phyloP scores from a whole-genome alignment of 345 rosid species.

The Citrus medica region DNA sequence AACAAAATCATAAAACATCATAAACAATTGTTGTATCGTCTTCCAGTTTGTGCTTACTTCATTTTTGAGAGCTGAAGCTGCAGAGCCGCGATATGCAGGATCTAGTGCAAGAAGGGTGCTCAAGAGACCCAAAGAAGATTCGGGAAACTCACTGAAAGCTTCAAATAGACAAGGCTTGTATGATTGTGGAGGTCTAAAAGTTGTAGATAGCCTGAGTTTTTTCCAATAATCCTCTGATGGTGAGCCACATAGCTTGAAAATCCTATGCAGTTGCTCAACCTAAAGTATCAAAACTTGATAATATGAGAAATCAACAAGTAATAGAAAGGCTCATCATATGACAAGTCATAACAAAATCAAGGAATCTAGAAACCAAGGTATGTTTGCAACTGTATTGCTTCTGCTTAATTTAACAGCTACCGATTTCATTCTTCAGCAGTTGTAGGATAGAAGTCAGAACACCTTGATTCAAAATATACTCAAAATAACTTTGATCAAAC shows the following conservation, averaged over 20 bases:
- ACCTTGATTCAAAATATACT: background rate
- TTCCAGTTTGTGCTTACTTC: slow-evolving; percentile 28
- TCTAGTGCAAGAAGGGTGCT: slow-evolving; percentile 57
- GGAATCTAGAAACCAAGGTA: background rate
- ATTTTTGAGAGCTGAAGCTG: slow-evolving; percentile 42
- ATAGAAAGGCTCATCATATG: background rate
- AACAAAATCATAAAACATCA: background rate
- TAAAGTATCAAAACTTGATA: slow-evolving; percentile 8
- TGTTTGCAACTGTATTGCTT: no score
- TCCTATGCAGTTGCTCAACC: slow-evolving; percentile 92
- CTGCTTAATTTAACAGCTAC: background rate
- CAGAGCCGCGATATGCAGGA: slow-evolving; percentile 47
- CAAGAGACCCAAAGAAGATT: slow-evolving; percentile 48
- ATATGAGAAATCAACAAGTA: background rate
- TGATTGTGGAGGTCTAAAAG: slow-evolving; percentile 49
- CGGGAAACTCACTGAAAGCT: slow-evolving; percentile 41
- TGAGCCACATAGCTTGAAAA: slow-evolving; percentile 82
- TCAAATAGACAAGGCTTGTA: slow-evolving; percentile 37
- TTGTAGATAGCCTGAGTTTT: slow-evolving; percentile 55
- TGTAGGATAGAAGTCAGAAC: background rate
- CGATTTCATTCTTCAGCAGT: no score
- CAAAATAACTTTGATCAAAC: background rate
- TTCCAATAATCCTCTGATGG: slow-evolving; percentile 90
- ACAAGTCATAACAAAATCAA: background rate
- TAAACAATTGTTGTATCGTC: background rate